Conservation (phyloP, 139 green algal species). For the Coelastrella sp. region DNA sequence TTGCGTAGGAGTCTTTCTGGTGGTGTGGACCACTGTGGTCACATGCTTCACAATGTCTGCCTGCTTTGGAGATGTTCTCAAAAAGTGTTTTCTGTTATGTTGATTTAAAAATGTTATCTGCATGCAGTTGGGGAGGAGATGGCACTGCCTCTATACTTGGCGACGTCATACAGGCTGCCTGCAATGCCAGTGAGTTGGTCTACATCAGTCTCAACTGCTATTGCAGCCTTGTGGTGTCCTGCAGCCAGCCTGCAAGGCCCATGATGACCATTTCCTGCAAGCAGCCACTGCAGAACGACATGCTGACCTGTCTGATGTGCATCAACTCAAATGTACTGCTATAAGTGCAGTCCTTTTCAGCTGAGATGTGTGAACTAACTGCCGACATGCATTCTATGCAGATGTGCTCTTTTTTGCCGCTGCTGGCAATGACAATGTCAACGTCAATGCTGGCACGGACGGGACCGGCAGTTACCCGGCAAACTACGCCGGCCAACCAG, state of each 20-base stretch:
- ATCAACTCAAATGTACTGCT: neutral
- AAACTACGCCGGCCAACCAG: neutral
- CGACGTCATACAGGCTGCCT: neutral
- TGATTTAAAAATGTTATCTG: neutral
- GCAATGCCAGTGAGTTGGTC: neutral
- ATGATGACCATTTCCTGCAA: too few species aligned
- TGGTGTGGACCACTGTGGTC: too few species aligned
- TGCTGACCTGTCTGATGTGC: neutral
- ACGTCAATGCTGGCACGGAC: neutral
- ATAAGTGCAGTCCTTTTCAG: neutral
- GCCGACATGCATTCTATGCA: neutral
- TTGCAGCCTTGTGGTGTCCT: too few species aligned
- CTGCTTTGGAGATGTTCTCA: too few species aligned
- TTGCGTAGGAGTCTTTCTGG: too few species aligned
- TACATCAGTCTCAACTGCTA: too few species aligned
- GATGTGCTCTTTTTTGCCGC: neutral
- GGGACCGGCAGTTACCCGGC: neutral
- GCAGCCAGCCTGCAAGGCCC: too few species aligned
- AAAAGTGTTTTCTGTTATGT: neutral
- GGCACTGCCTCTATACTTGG: neutral
- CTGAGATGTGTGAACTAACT: neutral
- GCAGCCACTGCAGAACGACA: neutral
- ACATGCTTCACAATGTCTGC: too few species aligned
- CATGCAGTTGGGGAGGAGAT: slow-evolving; percentile 8
- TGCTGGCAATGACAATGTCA: neutral